Conservation (phyloP, 163 green algal genomes). For the Scenedesmus sp. region DNA sequence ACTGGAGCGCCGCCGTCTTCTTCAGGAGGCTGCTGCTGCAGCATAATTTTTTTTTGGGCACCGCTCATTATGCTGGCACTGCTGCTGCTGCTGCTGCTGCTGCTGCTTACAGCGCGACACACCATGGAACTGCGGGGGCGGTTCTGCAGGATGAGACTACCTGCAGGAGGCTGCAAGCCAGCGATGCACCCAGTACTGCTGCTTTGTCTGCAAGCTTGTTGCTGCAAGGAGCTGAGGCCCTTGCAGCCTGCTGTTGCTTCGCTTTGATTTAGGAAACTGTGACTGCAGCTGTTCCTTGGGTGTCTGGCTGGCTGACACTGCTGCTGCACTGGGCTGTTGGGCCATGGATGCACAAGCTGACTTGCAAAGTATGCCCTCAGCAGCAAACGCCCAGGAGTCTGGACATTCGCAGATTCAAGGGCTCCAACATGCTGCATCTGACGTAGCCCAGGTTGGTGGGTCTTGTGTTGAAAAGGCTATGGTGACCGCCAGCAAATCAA, state of each 20-base stretch:
- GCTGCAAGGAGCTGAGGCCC: neutral
- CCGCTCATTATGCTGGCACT: neutral
- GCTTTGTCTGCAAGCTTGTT: neutral
- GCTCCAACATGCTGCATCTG: neutral
- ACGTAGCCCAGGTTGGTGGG: neutral
- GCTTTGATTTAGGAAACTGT: neutral
- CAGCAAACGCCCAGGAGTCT: neutral
- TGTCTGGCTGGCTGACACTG: neutral
- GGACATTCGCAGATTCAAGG: neutral
- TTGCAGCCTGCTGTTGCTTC: neutral
- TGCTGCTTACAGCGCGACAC: neutral
- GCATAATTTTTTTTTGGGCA: neutral
- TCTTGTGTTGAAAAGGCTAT: neutral
- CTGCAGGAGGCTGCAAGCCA: neutral
- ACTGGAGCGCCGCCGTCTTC: neutral
- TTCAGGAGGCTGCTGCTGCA: neutral
- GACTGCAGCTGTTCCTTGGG: neutral
- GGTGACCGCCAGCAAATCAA: neutral
- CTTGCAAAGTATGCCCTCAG: neutral
- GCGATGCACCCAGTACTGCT: neutral
- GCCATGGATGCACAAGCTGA: neutral
- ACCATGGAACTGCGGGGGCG: neutral
- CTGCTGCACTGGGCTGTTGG: neutral
- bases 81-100: slow-evolving; percentile 15
- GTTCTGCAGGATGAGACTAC: neutral